phyloP scores from a whole-genome alignment of 2,329 filamentous ascomycete genomes.

The Claviceps capensis region DNA sequence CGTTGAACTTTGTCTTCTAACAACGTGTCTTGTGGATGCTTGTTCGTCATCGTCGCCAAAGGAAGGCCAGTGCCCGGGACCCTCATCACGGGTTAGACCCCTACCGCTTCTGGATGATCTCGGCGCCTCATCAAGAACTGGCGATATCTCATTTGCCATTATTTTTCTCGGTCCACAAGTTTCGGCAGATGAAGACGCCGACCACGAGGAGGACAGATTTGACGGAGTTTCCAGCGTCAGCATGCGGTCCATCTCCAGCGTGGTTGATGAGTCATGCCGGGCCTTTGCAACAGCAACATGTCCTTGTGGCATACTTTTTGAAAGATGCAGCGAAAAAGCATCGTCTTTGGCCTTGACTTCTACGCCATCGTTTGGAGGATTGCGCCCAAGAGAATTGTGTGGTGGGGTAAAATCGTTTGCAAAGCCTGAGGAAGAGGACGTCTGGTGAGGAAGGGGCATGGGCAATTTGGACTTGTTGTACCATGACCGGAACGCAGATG shows the following conservation, averaged over 20 bases:
- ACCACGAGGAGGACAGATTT: constrained; percentile 23
- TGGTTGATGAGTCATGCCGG: constrained; percentile 1
- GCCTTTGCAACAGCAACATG: neutral
- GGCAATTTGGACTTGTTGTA: constrained; percentile 44
- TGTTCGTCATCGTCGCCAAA: constrained; percentile 47
- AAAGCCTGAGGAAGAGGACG: constrained; percentile 45
- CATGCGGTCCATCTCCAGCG: constrained; percentile 24
- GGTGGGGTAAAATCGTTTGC: constrained; percentile 36
- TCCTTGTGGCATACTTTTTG: constrained; percentile 13
- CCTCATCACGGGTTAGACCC: constrained; percentile 10
- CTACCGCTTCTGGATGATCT: constrained; percentile 15
- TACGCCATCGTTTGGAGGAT: constrained; percentile 24
- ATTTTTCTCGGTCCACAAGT: constrained; percentile 19
- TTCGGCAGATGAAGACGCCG: constrained; percentile 12
- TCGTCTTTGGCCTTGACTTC: constrained; percentile 22
- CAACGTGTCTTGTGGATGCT: constrained; percentile 33
- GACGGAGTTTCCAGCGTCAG: constrained; percentile 26
- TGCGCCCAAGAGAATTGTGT: constrained; percentile 32
- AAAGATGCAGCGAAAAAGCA: constrained; percentile 36
- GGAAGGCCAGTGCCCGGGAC: constrained; percentile 30
- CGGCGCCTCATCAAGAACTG: constrained; percentile 10
- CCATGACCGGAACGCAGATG: constrained; percentile 41
- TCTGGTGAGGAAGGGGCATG: constrained; percentile 44
- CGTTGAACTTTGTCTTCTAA: constrained; percentile 13
- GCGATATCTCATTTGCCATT: constrained; percentile 23